phyloP scores from a whole-genome alignment of 2,329 filamentous ascomycete genomes.

The Xylaria hypoxylon region DNA sequence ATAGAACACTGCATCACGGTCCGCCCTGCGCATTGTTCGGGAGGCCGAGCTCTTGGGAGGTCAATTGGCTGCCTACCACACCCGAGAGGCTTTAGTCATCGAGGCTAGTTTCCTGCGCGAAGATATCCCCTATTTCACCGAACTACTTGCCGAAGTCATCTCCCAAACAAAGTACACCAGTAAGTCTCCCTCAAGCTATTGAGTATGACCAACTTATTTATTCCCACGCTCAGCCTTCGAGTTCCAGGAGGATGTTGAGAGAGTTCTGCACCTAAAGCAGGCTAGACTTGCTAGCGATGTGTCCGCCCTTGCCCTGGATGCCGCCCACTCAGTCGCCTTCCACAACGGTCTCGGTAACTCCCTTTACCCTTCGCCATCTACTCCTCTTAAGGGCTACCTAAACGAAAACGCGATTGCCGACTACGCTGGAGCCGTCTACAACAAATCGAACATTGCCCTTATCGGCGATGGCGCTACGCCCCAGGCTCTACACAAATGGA shows the following conservation, averaged over 20 bases:
- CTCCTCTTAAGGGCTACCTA: constrained; percentile 82
- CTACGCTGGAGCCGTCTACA: constrained; percentile 83
- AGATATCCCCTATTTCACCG: constrained; percentile 96
- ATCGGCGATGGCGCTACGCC: constrained; percentile 89
- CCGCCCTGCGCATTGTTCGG: constrained; percentile 90
- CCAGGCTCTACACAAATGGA: constrained; percentile 85
- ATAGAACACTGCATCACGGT: constrained; percentile 87
- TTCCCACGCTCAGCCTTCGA: constrained; percentile 75
- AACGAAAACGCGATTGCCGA: constrained; percentile 78
- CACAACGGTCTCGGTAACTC: constrained; percentile 87
- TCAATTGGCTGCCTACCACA: constrained; percentile 87
- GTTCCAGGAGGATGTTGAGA: constrained; percentile 87
- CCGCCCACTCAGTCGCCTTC: constrained; percentile 70
- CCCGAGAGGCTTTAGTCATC: constrained; percentile 91
- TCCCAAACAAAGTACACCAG: constrained; percentile 86
- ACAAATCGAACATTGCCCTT: constrained; percentile 90
- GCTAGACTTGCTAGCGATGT: constrained; percentile 74
- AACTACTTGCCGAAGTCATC: constrained; percentile 92
- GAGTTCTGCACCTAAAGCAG: constrained; percentile 81
- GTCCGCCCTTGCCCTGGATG: constrained; percentile 80
- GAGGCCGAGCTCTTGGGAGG: constrained; percentile 96
- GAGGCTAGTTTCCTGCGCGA: constrained; percentile 95
- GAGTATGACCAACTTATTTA: constrained; percentile 36
- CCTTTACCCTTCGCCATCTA: constrained; percentile 77
- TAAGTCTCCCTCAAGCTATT: constrained; percentile 57